Percentiles rank a stretch among this genome's conserved stretches.
Evolutionary conservation across 192 early-diverging fungal genomes (phyloP).

Genomic region (Linnemannia zychae): DNA sequence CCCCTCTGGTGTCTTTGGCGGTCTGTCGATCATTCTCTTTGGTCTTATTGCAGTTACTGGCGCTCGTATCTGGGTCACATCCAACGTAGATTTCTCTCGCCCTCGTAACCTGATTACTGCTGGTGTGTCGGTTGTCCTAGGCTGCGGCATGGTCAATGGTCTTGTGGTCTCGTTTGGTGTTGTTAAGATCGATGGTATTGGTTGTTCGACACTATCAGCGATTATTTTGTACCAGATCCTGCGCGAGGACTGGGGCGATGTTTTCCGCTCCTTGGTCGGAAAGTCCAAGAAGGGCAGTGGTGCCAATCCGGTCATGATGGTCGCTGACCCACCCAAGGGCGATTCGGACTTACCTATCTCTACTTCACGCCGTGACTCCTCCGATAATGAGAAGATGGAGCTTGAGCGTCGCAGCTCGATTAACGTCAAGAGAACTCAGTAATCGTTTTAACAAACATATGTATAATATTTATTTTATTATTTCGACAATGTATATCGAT

Average conservation of each 20-base stretch:
- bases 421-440: constrained; percentile 15
- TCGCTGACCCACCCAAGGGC: constrained; percentile 2
- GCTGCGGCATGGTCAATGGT: constrained; percentile 60
- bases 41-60: constrained; percentile 68
- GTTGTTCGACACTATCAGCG: constrained; percentile 54
- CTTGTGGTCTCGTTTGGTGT: constrained; percentile 54
- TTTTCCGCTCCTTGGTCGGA: constrained; percentile 17
- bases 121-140: constrained; percentile 64
- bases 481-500: not conserved
- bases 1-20: constrained; percentile 68
- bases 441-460: constrained; percentile 9
- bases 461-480: not conserved
- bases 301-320: constrained; percentile 18
- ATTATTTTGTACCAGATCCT: constrained; percentile 59
- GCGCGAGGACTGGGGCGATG: constrained; percentile 38
- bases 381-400: constrained; percentile 5
- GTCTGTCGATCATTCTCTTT: constrained; percentile 66
- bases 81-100: constrained; percentile 66
- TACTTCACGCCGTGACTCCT: constrained; percentile 17
- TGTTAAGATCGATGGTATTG: constrained; percentile 65
- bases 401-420: constrained; percentile 8
- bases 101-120: constrained; percentile 65
- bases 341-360: constrained; percentile 15
- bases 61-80: constrained; percentile 69
- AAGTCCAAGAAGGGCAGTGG: constrained; percentile 2